Percentiles rank a stretch among this genome's conserved stretches.
phyloP scores from a whole-genome alignment of 1,139 yeast species.

The Debaryomyces coudertii region DNA sequence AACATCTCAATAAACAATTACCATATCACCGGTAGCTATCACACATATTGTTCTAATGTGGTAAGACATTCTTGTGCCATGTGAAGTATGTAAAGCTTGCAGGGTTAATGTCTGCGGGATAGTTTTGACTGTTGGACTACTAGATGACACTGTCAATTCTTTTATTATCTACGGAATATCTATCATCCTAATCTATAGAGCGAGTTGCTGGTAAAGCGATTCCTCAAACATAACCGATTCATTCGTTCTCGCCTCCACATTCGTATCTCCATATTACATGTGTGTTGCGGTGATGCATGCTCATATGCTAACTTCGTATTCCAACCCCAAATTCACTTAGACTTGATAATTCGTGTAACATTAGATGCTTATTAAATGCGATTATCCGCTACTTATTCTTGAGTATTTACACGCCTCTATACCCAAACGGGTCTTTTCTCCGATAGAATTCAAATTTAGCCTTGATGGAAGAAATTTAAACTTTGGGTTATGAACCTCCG shows the following conservation, averaged over 20 bases:
- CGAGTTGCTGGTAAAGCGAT: neutral
- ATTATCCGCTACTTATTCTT: neutral
- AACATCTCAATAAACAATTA: neutral
- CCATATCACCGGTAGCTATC: neutral
- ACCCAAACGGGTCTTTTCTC: neutral
- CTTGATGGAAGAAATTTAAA: neutral
- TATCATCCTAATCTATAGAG: neutral
- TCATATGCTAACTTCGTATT: too few relatives aligned
- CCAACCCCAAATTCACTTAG: too few relatives aligned
- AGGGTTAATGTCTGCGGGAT: neutral
- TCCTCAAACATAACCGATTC: too few relatives aligned
- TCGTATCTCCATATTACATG: too few relatives aligned
- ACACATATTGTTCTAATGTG: neutral
- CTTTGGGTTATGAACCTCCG: constrained; percentile 2
- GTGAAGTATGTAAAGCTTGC: neutral
- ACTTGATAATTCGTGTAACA: too few relatives aligned
- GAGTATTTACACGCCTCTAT: neutral
- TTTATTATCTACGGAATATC: neutral
- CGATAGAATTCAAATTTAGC: neutral
- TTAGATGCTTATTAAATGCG: neutral
- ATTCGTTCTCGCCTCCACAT: too few relatives aligned
- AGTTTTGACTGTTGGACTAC: neutral
- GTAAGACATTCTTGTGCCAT: neutral
- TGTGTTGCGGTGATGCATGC: too few relatives aligned
- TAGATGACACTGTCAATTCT: neutral